Base-by-base conservation (phyloP, 1,139 yeast species). In the Blastobotrys illinoisensis region DNA sequence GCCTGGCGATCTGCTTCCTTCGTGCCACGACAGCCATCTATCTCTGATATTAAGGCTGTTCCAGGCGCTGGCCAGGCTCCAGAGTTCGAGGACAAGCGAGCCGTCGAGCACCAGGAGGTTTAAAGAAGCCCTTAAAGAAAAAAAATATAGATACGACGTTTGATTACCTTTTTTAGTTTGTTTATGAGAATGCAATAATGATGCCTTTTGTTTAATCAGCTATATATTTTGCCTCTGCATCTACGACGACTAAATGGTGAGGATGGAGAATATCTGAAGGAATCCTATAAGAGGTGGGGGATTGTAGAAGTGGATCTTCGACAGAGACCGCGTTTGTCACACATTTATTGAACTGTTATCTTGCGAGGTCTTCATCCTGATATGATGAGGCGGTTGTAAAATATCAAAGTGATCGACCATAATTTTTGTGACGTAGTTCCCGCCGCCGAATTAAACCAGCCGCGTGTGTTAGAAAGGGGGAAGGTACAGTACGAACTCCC, bases 1-100 rank as follows among this genome's bases (percentile, higher is more conserved):
- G 86, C 87, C 44, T 82, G 87, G 86, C 76, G 72, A 63, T 68
- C 83, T 20, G 60, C 67, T 65, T 54, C 47, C 48, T 70, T 69
- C 63, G 49, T 43, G 16, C 64, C 69, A 20, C 56, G 61, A 40
- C 49, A 54, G 19, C 68, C 69, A 47, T 56, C 65, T 19, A 54
- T 66, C 49, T 55, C 52, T 18, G 70, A 65, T 14, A 64, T 65
- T 56, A 60, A 63, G 51, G 64, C 64, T 20, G 60, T 32, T 32
- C 40, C 40, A 32, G 40, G 40, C 16, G 40, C 40, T 32, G 40
- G 40, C 3, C 16, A 13, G 14, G 40, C 40, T 32, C 40, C 40
- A 32, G 40, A 32, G 40, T 32, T 32, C 16, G 40, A 32, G 16
- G 40, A 32, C 40, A 32, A 32, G 40, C 40, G 40, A 3, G 40